phyloP scores from a whole-genome alignment of 495 filamentous ascomycete genomes.

The Talaromyces stipitatus region DNA sequence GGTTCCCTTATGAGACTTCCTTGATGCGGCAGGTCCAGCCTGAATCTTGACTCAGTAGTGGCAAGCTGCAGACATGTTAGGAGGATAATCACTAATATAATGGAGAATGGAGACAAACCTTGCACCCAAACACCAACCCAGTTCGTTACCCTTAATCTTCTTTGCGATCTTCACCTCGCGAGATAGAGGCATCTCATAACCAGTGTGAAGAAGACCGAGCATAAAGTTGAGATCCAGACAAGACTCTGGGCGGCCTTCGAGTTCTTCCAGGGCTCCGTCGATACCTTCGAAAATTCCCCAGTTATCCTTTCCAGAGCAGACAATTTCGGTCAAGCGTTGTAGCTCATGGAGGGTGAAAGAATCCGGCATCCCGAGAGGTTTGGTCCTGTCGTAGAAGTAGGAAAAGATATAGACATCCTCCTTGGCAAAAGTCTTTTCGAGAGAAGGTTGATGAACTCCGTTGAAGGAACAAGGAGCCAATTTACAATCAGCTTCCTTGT shows the following conservation, averaged over 20 bases:
- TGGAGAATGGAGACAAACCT: conserved; percentile 51
- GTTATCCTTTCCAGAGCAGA: conserved; percentile 67
- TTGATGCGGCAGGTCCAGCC: conserved; percentile 72
- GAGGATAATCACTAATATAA: conserved; percentile 7
- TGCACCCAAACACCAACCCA: conserved; percentile 96
- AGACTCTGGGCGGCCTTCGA: conserved; percentile 73
- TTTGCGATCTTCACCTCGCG: conserved; percentile 96
- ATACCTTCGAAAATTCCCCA: conserved; percentile 76
- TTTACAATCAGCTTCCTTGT: conserved; percentile 76
- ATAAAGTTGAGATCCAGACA: conserved; percentile 96
- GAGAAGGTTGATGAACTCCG: conserved; percentile 86
- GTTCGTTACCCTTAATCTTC: conserved; percentile 94
- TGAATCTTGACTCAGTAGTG: conserved; percentile 61
- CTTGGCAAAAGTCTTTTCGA: conserved; percentile 83
- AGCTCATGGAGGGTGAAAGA: conserved; percentile 86
- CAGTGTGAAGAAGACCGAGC: conserved; percentile 84
- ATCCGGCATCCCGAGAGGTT: conserved; percentile 90
- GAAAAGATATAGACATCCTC: conserved; percentile 96
- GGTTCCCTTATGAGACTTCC: conserved; percentile 42
- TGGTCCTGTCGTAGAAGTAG: conserved; percentile 93
- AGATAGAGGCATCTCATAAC: conserved; percentile 96
- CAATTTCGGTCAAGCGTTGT: conserved; percentile 69
- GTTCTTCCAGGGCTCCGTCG: conserved; percentile 61
- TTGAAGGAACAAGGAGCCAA: conserved; percentile 94
- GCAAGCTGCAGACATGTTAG: conserved; percentile 51